Percentiles rank a stretch among this genome's conserved stretches.
phyloP scores from a whole-genome alignment of 2,329 filamentous ascomycete species.

The Cladobotryum protrusum region DNA sequence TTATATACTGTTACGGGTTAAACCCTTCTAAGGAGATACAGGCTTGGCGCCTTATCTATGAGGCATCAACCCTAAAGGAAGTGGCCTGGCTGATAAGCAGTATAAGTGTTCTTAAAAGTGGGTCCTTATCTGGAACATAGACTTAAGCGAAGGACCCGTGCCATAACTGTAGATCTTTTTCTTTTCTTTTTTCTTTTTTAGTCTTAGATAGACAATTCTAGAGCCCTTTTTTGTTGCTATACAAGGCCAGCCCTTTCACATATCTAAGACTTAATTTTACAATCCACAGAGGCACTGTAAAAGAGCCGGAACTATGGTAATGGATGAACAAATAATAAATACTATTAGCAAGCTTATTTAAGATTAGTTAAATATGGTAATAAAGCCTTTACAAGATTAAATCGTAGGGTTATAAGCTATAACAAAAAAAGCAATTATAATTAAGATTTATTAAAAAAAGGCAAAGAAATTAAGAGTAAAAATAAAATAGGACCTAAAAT shows the following conservation, averaged over 20 bases:
- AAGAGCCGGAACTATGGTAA: background rate
- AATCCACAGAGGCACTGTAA: background rate
- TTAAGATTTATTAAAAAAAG: background rate
- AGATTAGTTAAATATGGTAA: background rate
- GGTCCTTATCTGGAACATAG: too few species aligned
- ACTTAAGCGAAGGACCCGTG: too few species aligned
- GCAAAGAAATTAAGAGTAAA: background rate
- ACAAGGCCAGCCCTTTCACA: background rate
- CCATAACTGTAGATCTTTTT: too few species aligned
- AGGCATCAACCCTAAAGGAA: too few species aligned
- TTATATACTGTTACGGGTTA: too few species aligned
- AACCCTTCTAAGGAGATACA: too few species aligned
- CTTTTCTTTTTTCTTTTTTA: background rate
- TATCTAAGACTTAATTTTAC: background rate
- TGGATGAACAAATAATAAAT: background rate
- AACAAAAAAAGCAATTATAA: background rate
- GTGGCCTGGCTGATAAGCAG: too few species aligned
- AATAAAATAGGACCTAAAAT: background rate
- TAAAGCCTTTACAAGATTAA: background rate
- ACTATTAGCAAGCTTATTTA: background rate
- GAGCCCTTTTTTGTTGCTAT: background rate
- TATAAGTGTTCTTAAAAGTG: too few species aligned
- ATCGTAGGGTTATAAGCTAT: background rate
- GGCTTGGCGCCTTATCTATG: too few species aligned
- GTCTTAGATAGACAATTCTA: background rate